Percentiles rank a stretch among this genome's conserved stretches.
Evolutionary conservation across 2,329 filamentous ascomycete genomes (phyloP).

Genomic region (Fusarium incarnatum): DNA sequence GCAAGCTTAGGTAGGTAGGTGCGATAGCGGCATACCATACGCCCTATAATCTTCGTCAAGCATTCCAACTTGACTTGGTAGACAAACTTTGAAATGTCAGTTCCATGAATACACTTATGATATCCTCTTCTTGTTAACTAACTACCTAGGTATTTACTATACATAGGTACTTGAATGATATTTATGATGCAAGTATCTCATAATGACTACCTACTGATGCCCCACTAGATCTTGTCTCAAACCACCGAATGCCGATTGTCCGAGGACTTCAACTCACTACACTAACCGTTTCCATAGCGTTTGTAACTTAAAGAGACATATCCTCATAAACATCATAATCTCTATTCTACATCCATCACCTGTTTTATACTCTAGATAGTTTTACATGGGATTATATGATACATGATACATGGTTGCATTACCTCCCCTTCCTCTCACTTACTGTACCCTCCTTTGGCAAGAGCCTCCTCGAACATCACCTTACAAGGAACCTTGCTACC

Average conservation of each 20-base stretch:
- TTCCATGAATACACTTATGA: background rate
- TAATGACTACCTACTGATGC: background rate
- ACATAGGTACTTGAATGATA: background rate
- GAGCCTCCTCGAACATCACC: slow-evolving; percentile 77
- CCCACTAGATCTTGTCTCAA: slow-evolving; percentile 11
- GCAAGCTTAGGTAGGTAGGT: slow-evolving; percentile 1
- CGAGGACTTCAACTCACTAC: background rate
- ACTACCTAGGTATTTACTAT: background rate
- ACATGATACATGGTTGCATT: slow-evolving; percentile 22
- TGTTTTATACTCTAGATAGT: slow-evolving; percentile 32
- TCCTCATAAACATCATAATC: slow-evolving; percentile 3
- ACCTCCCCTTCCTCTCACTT: background rate
- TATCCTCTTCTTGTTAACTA: background rate
- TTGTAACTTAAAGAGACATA: background rate
- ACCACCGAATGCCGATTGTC: slow-evolving; percentile 8
- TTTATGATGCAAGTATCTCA: slow-evolving; percentile 5
- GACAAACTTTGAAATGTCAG: background rate
- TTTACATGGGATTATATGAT: slow-evolving; percentile 32
- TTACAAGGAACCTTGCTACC: slow-evolving; percentile 86
- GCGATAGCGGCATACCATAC: slow-evolving; percentile 25
- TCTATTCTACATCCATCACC: slow-evolving; percentile 22
- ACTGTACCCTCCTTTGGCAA: slow-evolving; percentile 54
- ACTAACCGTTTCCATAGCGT: background rate
- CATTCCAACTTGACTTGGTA: background rate
- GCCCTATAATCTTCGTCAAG: background rate